Percentiles rank a stretch among this genome's conserved stretches.
Evolutionary conservation across 164 flowering plant genomes (phyloP).

Genomic region (Tetrastigma voinierianum): DNA sequence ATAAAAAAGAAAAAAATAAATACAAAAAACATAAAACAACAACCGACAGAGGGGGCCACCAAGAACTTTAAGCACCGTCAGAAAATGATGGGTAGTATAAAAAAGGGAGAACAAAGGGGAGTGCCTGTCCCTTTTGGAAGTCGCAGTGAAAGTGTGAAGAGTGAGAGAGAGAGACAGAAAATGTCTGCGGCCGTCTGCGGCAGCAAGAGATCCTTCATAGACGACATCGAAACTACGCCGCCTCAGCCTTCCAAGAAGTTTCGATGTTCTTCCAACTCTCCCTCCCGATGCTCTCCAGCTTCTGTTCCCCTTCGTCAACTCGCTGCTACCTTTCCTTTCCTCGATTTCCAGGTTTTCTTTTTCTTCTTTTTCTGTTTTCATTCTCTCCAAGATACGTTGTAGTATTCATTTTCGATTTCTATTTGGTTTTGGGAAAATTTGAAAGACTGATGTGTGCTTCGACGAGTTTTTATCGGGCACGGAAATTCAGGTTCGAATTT

Average conservation of each 20-base stretch:
- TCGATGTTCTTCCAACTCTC: conserved; percentile 36
- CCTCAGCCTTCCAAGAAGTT: conserved; percentile 41
- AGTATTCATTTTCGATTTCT: background rate
- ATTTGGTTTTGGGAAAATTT: background rate
- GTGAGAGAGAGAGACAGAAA: conserved; percentile 2
- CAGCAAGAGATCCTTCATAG: conserved; percentile 53
- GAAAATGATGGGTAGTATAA: no score
- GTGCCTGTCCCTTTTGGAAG: no score
- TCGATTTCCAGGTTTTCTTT: conserved; percentile 34
- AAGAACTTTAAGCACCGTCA: no score
- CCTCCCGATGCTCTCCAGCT: conserved; percentile 26
- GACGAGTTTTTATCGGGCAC: background rate
- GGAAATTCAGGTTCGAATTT: background rate
- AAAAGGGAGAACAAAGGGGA: no score
- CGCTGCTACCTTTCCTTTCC: conserved; percentile 8
- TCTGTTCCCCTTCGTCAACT: conserved; percentile 3
- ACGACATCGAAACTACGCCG: conserved; percentile 35
- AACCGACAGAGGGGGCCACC: no score
- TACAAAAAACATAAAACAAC: no score
- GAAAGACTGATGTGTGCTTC: background rate
- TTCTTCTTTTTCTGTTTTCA: no score
- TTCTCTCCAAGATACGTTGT: background rate
- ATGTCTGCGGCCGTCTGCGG: conserved; percentile 51
- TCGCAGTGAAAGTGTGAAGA: no score
- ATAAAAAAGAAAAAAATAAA: no score